Percentiles rank a stretch among this genome's conserved stretches.
Evolutionary conservation across 1,284 basidiomycete genomes (phyloP).

Genomic region (Pascua sp.): DNA sequence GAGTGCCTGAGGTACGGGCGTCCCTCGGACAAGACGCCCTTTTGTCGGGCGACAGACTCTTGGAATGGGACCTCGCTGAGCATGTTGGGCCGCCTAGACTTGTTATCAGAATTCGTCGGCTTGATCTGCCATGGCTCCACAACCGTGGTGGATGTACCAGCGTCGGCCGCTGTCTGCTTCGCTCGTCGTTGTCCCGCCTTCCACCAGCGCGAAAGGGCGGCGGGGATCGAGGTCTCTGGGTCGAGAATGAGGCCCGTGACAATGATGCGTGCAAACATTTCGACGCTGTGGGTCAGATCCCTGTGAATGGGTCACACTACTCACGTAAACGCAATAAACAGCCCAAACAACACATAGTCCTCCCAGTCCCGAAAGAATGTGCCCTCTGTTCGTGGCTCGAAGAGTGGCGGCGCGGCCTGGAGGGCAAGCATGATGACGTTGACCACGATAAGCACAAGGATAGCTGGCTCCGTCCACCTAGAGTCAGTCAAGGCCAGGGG

Average conservation of each 20-base stretch:
- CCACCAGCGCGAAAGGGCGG: constrained; percentile 26
- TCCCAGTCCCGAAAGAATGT: constrained; percentile 88
- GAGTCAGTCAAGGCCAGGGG: constrained; percentile 17
- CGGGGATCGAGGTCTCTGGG: constrained; percentile 63
- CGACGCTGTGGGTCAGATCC: constrained; percentile 57
- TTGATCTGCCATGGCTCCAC: constrained; percentile 7
- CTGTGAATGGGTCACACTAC: constrained; percentile 41
- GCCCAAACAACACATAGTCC: constrained; percentile 73
- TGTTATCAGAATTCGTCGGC: constrained; percentile 10
- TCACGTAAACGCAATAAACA: constrained; percentile 85
- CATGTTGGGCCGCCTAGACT: constrained; percentile 2
- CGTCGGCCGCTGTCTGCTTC: too few species aligned
- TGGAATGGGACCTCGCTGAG: constrained; percentile 53
- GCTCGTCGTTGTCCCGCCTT: not conserved
- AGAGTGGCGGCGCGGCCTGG: constrained; percentile 62
- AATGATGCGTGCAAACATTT: constrained; percentile 82
- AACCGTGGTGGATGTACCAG: not conserved
- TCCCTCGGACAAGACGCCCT: constrained; percentile 38
- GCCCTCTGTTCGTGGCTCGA: constrained; percentile 51
- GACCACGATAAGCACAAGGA: constrained; percentile 77
- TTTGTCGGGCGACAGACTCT: constrained; percentile 51
- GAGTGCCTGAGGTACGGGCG: constrained; percentile 84
- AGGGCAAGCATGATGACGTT: constrained; percentile 80
- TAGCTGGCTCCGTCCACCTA: constrained; percentile 82
- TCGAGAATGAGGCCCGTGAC: constrained; percentile 89